Conservation (phyloP, 352 stramenopile species). For the Phytopythium vexans region DNA sequence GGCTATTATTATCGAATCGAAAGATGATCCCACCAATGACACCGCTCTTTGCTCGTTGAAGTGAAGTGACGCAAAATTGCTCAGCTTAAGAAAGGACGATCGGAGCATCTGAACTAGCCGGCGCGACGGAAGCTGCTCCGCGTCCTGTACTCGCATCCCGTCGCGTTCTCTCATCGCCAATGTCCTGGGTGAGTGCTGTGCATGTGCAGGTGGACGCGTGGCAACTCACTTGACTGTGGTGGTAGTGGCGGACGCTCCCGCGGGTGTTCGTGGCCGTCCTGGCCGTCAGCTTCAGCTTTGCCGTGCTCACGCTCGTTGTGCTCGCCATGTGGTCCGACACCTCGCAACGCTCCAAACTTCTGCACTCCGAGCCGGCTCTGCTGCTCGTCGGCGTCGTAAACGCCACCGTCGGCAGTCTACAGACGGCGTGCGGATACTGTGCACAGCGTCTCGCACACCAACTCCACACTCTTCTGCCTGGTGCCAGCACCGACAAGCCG, state of each 20-base stretch:
- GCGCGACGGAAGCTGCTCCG: too few species aligned
- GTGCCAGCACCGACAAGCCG: neutral
- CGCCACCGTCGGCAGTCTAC: constrained; percentile 32
- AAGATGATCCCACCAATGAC: too few species aligned
- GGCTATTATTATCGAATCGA: too few species aligned
- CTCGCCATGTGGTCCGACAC: constrained; percentile 14
- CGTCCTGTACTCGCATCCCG: too few species aligned
- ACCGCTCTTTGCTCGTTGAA: too few species aligned
- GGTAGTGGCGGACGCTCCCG: constrained; percentile 22
- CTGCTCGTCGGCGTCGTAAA: constrained; percentile 25
- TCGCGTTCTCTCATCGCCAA: too few species aligned
- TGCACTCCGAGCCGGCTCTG: constrained; percentile 5
- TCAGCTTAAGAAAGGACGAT: too few species aligned
- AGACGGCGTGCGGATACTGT: constrained; percentile 35
- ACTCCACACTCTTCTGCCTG: constrained; percentile 8
- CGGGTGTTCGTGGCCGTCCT: constrained; percentile 21
- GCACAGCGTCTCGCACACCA: constrained; percentile 29
- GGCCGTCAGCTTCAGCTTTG: constrained; percentile 23
- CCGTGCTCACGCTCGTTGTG: constrained; percentile 17
- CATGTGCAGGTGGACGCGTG: too few species aligned
- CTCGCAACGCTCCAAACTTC: neutral
- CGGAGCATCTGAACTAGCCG: too few species aligned
- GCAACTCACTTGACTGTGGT: too few species aligned
- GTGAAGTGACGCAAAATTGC: too few species aligned
- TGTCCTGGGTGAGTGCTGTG: too few species aligned